Base-by-base conservation (phyloP, 2,329 filamentous ascomycete species). In the Dactylellina cionopaga region DNA sequence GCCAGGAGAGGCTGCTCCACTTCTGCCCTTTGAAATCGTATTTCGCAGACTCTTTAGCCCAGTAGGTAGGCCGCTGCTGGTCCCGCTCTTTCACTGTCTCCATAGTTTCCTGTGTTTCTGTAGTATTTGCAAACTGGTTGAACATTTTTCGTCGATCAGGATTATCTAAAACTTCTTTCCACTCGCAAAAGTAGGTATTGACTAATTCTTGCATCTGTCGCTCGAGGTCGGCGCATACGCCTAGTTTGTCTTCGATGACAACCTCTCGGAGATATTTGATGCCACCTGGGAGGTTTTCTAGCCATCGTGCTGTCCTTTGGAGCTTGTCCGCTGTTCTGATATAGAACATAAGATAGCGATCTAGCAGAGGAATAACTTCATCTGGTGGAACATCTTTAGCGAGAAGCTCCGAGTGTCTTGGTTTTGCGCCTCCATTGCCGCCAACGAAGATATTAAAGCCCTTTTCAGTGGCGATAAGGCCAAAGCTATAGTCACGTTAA, bases 361-460 rank as follows among this genome's bases (percentile, higher is more conserved):
- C 93, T 1, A 96, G 83, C 66, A 96, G 90, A 0, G 91, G 88
- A 6, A 96, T 85, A 6, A 96, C 89, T 77, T 96, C 90, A 55
- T 91, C 88, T 0, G 91, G 90, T 0, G 91, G 87, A 0, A 96
- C 92, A 77, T 96, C 92, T 79, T 92, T 93, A 70, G 91, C 92
- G 0, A 96, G 85, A 1, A 96, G 84, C 77, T 96, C 91, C 0
- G 89, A 88, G 79, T 96, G 92, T 35, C 86, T 84, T 3, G 92
- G 92, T 76, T 91, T 94, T 13, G 92, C 92, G 69, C 93, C 92
- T 56, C 92, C 92, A 78, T 96, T 96, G 49, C 92, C 92, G 31
- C 86, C 92, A 0, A 96, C 91, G 76, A 92, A 96, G 80, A 96
- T 89, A 81, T 96, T 96, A 86, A 91, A 96, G 27, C 92, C 92